Base-by-base conservation (phyloP, 768 basidiomycete species). In the Postia placenta region DNA sequence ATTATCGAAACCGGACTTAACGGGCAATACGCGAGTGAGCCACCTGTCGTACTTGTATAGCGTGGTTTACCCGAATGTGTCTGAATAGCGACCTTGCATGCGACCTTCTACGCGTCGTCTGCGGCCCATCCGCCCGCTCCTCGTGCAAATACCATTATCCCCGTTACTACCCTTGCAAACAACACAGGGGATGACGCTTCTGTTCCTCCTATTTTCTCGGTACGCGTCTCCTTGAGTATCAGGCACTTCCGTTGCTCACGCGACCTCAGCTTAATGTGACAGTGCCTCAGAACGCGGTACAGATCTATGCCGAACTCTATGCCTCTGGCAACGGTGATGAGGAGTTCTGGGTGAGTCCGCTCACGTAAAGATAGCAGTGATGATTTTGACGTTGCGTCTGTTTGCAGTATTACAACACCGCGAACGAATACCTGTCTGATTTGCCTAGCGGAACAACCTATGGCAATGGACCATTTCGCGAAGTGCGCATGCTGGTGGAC, bases 161-260 rank as follows among this genome's bases (percentile, higher is more conserved):
- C 87, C 0, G 71, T 91, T 11, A 81, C 83, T 1, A 85, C 83
- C 3, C 63, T 83, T 49, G 69, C 70, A 7, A 81, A 83, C 49
- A 68, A 74, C 47, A 81, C 80, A 9, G 83, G 81, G n/a, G 76
- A 82, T 50, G 77, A 82, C n/a, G 83, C 81, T 4, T 83, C 83
- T 28, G 83, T 89, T 2, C 87, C 87, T 23, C 85, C 87, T 4
- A 72, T 69, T 2, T 85, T 87, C 56, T 84, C 84, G 11, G 85
- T 87, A 58, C 41, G 69, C 48, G 7, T 36, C 4, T 15, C 11
- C 5, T 11, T 15, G 15, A 19, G 6, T 6, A 20, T 24, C 1
- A 3, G 15, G 4, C 0, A 14, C 25, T 44, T 39, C 36, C 20
- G 23, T 11, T 28, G 15, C 37, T 35, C 12, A 14, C 22, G 19